Percentiles rank a stretch among this genome's conserved stretches.
These are phyloP conservation scores for Penicillium alfredii DNA, from an alignment of 495 filamentous ascomycete genomes.

Conservation along the genomic window DNA sequence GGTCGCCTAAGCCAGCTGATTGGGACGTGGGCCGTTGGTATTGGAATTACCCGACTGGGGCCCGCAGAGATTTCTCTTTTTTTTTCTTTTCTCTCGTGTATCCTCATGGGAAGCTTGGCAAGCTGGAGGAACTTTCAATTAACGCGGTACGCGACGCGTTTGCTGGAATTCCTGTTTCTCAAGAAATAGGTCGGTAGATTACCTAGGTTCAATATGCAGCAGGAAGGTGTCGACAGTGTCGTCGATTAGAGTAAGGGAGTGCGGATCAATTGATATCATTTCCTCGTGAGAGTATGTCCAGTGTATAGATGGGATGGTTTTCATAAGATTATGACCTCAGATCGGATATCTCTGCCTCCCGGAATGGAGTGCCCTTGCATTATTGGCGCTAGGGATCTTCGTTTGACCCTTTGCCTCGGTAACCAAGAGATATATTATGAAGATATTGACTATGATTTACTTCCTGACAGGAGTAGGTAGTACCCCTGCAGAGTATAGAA, in stretches of 20 bases:
- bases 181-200: conserved; percentile 3
- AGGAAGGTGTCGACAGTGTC: too few relatives aligned
- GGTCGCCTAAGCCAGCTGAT: conserved; percentile 7
- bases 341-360: not conserved
- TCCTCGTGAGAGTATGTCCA: too few relatives aligned
- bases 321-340: too few relatives aligned
- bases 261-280: not conserved
- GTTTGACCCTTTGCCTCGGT: too few relatives aligned
- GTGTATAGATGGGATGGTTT: too few relatives aligned
- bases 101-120: not conserved
- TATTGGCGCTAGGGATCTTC: too few relatives aligned
- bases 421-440: too few relatives aligned
- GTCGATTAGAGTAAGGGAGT: not conserved
- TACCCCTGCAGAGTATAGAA: too few relatives aligned
- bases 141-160: conserved; percentile 10
- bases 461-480: too few relatives aligned
- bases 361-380: too few relatives aligned
- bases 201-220: not conserved
- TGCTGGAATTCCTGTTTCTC: not conserved
- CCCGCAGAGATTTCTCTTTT: conserved; percentile 9
- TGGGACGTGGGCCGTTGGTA: conserved; percentile 16
- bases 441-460: too few relatives aligned
- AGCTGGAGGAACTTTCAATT: not conserved
- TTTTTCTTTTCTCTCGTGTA: not conserved
- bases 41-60: conserved; percentile 11